Evolutionary conservation across 257 asterid species (phyloP).

Genomic region (Coffea eugenioides): DNA sequence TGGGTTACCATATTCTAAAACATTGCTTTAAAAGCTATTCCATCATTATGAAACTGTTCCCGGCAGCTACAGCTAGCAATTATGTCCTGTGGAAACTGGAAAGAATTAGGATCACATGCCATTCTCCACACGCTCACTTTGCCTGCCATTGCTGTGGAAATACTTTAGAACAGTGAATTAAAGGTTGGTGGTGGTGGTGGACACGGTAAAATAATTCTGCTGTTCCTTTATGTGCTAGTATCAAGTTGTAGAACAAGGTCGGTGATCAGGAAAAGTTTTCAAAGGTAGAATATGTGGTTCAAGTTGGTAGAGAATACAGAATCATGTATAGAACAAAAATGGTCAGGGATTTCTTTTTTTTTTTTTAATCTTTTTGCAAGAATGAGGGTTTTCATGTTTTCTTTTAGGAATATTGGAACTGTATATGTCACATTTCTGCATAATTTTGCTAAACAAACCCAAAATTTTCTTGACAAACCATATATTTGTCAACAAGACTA

Average conservation of each 20-base stretch:
- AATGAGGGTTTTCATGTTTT: too few relatives aligned
- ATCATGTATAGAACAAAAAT: too few relatives aligned
- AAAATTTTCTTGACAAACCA: too few relatives aligned
- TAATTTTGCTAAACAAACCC: too few relatives aligned
- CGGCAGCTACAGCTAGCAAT: slow-evolving; percentile 12
- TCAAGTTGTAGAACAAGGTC: not conserved
- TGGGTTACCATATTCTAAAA: slow-evolving; percentile 3
- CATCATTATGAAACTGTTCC: not conserved
- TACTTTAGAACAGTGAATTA: not conserved
- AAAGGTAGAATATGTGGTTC: not conserved
- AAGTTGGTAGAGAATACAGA: not conserved
- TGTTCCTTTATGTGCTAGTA: not conserved
- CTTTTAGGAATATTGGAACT: too few relatives aligned
- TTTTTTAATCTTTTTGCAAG: too few relatives aligned
- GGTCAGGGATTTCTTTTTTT: not conserved
- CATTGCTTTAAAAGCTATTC: slow-evolving; percentile 16
- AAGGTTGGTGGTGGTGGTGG: not conserved
- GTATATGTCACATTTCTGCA: too few relatives aligned
- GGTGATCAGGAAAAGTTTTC: not conserved
- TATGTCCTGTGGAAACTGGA: not conserved
- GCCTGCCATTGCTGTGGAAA: not conserved
- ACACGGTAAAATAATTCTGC: not conserved
- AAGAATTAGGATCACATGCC: slow-evolving; percentile 12
- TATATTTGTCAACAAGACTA: too few relatives aligned
- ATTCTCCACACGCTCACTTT: not conserved